Percentiles rank a stretch among this genome's conserved stretches.
Conservation (phyloP, 345 rosid species). For the Eucalyptus virginea region DNA sequence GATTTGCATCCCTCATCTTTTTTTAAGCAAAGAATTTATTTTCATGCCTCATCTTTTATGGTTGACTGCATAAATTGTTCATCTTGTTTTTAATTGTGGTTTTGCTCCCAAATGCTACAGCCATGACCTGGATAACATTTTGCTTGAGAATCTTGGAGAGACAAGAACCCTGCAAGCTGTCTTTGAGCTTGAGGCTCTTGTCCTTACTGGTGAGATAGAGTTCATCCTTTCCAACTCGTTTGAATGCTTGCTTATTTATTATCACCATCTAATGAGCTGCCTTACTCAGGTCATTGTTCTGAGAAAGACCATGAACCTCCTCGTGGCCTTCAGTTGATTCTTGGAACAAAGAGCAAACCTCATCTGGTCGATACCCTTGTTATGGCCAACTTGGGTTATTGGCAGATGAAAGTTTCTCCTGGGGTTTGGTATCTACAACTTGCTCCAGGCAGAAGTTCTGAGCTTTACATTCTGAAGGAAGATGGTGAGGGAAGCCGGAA, state of each 20-base stretch:
- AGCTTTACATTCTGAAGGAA: constrained; percentile 60
- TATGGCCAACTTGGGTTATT: constrained; percentile 99
- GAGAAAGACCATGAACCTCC: constrained; percentile 98
- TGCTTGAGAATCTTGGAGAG: constrained; percentile 98
- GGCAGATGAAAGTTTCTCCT: constrained; percentile 99
- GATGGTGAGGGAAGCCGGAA: constrained; percentile 30
- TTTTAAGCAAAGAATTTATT: neutral
- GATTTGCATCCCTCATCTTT: neutral
- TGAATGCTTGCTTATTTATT: neutral
- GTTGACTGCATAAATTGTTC: neutral
- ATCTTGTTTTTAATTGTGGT: neutral
- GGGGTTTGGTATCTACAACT: constrained; percentile 98
- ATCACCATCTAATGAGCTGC: neutral
- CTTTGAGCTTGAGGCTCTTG: constrained; percentile 96
- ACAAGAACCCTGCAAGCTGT: constrained; percentile 94
- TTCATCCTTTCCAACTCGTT: neutral
- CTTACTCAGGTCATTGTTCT: constrained; percentile 72
- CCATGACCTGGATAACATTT: constrained; percentile 93
- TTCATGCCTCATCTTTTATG: neutral
- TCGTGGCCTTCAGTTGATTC: constrained; percentile 96
- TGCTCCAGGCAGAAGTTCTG: constrained; percentile 96
- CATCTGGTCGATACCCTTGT: constrained; percentile 97
- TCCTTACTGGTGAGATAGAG: constrained; percentile 71
- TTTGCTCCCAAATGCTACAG: constrained; percentile 10
- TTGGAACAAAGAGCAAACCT: constrained; percentile 83